phyloP scores from a whole-genome alignment of 2,329 filamentous ascomycete genomes.

The Neurospora sp. region DNA sequence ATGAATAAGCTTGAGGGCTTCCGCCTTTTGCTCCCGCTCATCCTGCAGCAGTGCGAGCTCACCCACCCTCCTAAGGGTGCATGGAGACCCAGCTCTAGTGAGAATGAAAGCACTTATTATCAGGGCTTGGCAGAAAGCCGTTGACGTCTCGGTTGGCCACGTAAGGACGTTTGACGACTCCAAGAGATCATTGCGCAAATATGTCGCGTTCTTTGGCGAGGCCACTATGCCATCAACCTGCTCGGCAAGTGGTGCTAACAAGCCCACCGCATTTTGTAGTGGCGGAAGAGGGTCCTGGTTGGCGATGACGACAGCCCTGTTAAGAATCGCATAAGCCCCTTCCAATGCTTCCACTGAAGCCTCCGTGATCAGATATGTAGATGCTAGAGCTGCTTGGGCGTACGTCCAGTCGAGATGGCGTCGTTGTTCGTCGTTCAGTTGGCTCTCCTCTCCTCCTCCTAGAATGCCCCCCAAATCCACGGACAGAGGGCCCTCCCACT shows the following conservation, averaged over 20 bases:
- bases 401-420: constrained; percentile 53
- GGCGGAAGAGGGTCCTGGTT: constrained; percentile 48
- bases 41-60: constrained; percentile 57
- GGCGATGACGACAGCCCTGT: constrained; percentile 48
- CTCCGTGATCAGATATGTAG: constrained; percentile 56
- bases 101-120: constrained; percentile 50
- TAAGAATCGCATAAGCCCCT: constrained; percentile 50
- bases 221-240: constrained; percentile 24
- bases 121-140: constrained; percentile 51
- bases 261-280: constrained; percentile 36
- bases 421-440: constrained; percentile 43
- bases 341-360: constrained; percentile 46
- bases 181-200: constrained; percentile 44
- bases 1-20: constrained; percentile 50
- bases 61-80: constrained; percentile 42
- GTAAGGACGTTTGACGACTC: constrained; percentile 55
- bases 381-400: constrained; percentile 56
- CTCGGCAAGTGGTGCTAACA: constrained; percentile 32
- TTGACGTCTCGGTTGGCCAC: constrained; percentile 42
- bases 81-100: constrained; percentile 38
- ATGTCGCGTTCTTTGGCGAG: constrained; percentile 30
- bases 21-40: constrained; percentile 51
- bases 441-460: not conserved
- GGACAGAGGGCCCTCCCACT: constrained; percentile 66
- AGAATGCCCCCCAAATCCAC: constrained; percentile 57